A percentile compares a stretch with the other conserved stretches of the same genome.
These are phyloP conservation scores for Dactylonectria macrodidyma DNA, from an alignment of 2,329 filamentous ascomycete genomes.

Conservation along the genomic window DNA sequence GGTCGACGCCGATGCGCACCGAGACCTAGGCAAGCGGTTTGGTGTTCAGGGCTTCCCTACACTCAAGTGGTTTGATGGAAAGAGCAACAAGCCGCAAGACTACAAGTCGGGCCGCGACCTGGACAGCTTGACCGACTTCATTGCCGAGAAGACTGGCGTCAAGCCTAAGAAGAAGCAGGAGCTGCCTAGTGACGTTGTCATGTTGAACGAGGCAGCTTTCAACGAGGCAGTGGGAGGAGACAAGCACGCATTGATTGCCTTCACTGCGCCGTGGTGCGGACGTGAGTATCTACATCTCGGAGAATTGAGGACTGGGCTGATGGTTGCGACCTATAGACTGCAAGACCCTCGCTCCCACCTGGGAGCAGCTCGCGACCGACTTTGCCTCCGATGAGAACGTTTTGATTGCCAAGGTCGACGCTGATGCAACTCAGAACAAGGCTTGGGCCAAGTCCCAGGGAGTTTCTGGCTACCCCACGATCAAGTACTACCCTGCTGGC, in stretches of 20 bases:
- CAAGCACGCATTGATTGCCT: constrained; percentile 93
- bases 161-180: constrained; percentile 84
- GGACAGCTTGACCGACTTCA: constrained; percentile 85
- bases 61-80: constrained; percentile 97
- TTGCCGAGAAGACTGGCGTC: constrained; percentile 88
- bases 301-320: constrained; percentile 23
- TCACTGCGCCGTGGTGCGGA: constrained; percentile 98
- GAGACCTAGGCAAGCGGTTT: constrained; percentile 86
- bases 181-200: constrained; percentile 81
- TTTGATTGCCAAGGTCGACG: constrained; percentile 94
- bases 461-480: constrained; percentile 91
- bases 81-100: constrained; percentile 86
- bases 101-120: constrained; percentile 91
- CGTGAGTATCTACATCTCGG: constrained; percentile 74
- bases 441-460: constrained; percentile 81
- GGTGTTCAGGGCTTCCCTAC: constrained; percentile 96
- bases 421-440: constrained; percentile 90
- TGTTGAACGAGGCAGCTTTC: constrained; percentile 87
- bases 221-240: constrained; percentile 83
- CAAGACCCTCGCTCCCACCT: constrained; percentile 92
- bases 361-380: constrained; percentile 88
- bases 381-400: constrained; percentile 85
- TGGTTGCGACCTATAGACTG: constrained; percentile 76
- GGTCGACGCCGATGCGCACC: constrained; percentile 94
- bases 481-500: constrained; percentile 96